phyloP scores from a whole-genome alignment of 2,329 filamentous ascomycete species.

The Colletotrichum eleusines region DNA sequence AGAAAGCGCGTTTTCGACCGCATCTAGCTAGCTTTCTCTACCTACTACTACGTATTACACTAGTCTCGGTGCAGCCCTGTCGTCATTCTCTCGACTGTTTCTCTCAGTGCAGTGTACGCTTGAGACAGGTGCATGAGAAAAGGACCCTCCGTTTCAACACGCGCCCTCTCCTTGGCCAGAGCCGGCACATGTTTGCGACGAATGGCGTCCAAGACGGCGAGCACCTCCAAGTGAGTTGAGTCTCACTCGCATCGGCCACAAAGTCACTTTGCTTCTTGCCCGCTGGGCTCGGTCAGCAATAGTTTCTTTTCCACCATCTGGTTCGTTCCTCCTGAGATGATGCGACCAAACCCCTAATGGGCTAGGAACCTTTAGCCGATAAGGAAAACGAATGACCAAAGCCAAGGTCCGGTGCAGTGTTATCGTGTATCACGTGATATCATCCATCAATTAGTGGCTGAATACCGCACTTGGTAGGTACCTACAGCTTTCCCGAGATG shows the following conservation, averaged over 20 bases:
- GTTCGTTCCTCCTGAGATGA: neutral
- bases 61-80: neutral
- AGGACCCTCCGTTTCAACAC: neutral
- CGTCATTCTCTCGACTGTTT: neutral
- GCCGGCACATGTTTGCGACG: no score
- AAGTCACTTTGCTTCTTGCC: neutral
- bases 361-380: neutral
- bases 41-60: no score
- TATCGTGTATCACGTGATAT: neutral
- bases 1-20: neutral
- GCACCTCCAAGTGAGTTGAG: neutral
- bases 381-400: neutral
- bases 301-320: neutral
- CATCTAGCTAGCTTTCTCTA: neutral
- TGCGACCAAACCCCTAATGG: neutral
- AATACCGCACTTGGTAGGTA: no score
- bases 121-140: conserved; percentile 2
- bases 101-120: neutral
- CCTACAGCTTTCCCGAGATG: neutral
- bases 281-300: neutral
- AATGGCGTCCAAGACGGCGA: neutral
- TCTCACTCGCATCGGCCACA: neutral
- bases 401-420: neutral
- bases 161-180: neutral
- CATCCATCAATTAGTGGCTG: neutral